Evolutionary conservation across 2,329 filamentous ascomycete species (phyloP).

Genomic region (Monascus ruber): DNA sequence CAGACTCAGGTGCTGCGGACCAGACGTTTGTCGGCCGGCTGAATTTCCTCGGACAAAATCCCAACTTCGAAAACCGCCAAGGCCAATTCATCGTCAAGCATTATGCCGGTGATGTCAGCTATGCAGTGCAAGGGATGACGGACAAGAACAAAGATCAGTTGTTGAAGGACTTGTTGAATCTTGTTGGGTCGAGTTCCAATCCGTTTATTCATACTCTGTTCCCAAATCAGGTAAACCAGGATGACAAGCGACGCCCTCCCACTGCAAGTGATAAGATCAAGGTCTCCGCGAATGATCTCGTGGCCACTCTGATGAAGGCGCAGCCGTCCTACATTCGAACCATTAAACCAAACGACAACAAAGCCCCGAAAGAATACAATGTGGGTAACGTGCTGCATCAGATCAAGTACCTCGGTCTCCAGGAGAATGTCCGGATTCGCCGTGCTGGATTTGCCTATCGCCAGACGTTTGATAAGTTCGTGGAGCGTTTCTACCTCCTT

Average conservation of each 20-base stretch:
- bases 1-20: conserved; percentile 86
- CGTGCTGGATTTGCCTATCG: conserved; percentile 94
- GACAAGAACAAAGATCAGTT: conserved; percentile 99
- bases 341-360: conserved; percentile 99
- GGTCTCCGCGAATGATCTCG: conserved; percentile 83
- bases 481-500: conserved; percentile 90
- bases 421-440: conserved; percentile 96
- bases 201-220: conserved; percentile 79
- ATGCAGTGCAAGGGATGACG: conserved; percentile 91
- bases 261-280: conserved; percentile 96
- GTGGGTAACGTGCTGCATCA: conserved; percentile 88
- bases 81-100: conserved; percentile 98
- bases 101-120: conserved; percentile 93
- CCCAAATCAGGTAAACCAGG: conserved; percentile 85
- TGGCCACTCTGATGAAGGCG: conserved; percentile 92
- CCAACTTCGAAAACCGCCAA: conserved; percentile 82
- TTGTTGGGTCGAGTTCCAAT: conserved; percentile 76
- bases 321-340: conserved; percentile 97
- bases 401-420: conserved; percentile 97
- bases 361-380: conserved; percentile 89
- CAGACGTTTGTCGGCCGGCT: conserved; percentile 90
- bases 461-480: conserved; percentile 95
- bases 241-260: conserved; percentile 87
- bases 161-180: conserved; percentile 80
- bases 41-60: conserved; percentile 74